Base-by-base conservation (phyloP, 2,329 filamentous ascomycete genomes). In the Fusarium mexicanum region DNA sequence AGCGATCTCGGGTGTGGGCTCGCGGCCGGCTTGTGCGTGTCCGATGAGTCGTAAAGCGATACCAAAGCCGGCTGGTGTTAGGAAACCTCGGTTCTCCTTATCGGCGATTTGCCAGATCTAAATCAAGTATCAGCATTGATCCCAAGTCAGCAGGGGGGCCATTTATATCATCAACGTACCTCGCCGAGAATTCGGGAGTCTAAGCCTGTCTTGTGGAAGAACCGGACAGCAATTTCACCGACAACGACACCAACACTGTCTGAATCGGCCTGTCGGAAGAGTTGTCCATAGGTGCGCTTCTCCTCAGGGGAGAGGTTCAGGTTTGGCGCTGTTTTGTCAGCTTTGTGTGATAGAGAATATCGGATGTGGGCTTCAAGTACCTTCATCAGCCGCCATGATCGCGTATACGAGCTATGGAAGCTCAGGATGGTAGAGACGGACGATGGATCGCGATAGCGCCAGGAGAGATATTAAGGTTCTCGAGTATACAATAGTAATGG, bases 61-160 rank as follows among this genome's bases (percentile, higher is more conserved):
- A 70, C 95, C 94, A 85, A 99, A 99, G 81, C 96, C 96, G 47
- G 95, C 91, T 26, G 95, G 95, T 40, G 95, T 98, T 76, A 99
- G 87, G 76, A 98, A 93, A 60, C 96, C 96, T 74, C 95, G 91
- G 86, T 99, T 99, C 86, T 98, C 96, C 76, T 91, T 95, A 85
- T 99, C 96, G 77, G 96, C 96, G 82, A 99, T 96, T 85, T 98
- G 96, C 96, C 96, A 99, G 88, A 99, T 98, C 93, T 98, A 83
- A 72, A 16, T 57, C 43, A 26, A 61, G 31, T 46, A 43, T 68
- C 53, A 61, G 60, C 20, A 24, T 57, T 66, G 54, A 68, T 48
- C 38, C 51, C 37, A 48, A 54, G 40, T 16, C 33, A 35, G 26
- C 16, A 47, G 26, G 16, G 46, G 33, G 35, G 20, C 24, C 10